Base-by-base conservation (phyloP, 2,329 filamentous ascomycete genomes). In the Coleophoma cylindrospora region DNA sequence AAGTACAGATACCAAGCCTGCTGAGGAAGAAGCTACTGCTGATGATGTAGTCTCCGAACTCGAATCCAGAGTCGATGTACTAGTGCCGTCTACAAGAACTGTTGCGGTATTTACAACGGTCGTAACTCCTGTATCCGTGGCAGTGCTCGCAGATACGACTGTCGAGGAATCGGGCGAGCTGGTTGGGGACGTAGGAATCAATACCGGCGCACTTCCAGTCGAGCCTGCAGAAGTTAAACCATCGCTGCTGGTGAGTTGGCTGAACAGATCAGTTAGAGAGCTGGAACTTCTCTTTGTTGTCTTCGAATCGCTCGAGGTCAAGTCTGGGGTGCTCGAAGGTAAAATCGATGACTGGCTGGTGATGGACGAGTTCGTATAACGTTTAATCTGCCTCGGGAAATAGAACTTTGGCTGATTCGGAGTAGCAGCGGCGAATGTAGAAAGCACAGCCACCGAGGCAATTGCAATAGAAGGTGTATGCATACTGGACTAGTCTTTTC, bases 341-440 rank as follows among this genome's bases (percentile, higher is more conserved):
- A 47, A 34, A 14, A 40, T 34, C 15, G 56, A 34, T 14, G 58
- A 45, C 13, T 50, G 47, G 22, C 38, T 55, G 10, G 54, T 57
- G 22, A 54, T 50, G 12, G 59, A 58, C 9, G 41, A 54, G 32
- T 64, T 63, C 2, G 50, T 54, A 54, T 48, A 59, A 48, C 78
- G 73, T 67, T 76, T 81, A 59, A 83, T 69, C 40, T 80, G 71
- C 50, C 75, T 71, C 12, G 80, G 80, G 54, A 77, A 82, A 63
- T 81, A 83, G 60, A 80, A 78, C 61, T 71, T 74, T 15, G 78
- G 77, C 54, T 69, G 68, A 34, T 74, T 66, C 36, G 64, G 58
- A 49, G 74, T 69, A 19, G 74, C 75, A 56, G 67, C 66, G 50
- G 68, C 70, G n/a, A 70, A 61, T 3, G 74, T 69, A 34, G 74